Evolutionary conservation across 495 filamentous ascomycete genomes (phyloP).

Genomic region (Penicillium paradoxum): DNA sequence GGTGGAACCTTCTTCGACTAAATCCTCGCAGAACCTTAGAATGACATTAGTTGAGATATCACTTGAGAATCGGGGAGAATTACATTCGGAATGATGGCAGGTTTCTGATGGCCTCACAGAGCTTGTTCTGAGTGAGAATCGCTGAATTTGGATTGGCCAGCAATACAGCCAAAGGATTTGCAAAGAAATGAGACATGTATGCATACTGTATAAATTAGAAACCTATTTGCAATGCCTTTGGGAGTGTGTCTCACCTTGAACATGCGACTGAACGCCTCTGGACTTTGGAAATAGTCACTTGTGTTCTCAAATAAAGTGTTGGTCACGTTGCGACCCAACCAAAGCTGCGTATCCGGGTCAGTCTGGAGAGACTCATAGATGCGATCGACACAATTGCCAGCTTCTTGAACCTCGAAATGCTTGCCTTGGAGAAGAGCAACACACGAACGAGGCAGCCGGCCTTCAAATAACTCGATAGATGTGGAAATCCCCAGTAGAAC

Average conservation of each 20-base stretch:
- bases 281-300: slow-evolving; percentile 77
- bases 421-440: slow-evolving; percentile 66
- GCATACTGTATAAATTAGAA: slow-evolving; percentile 57
- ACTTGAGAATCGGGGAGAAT: slow-evolving; percentile 1
- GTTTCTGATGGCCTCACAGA: slow-evolving; percentile 71
- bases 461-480: slow-evolving; percentile 82
- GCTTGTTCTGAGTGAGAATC: slow-evolving; percentile 39
- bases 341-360: slow-evolving; percentile 48
- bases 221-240: neutral
- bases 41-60: neutral
- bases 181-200: slow-evolving; percentile 95
- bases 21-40: slow-evolving; percentile 42
- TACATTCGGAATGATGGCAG: slow-evolving; percentile 74
- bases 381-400: slow-evolving; percentile 68
- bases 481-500: slow-evolving; percentile 87
- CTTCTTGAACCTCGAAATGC: slow-evolving; percentile 79
- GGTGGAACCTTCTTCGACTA: slow-evolving; percentile 37
- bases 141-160: slow-evolving; percentile 35
- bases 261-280: slow-evolving; percentile 72
- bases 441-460: slow-evolving; percentile 70
- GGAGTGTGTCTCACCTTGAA: slow-evolving; percentile 59
- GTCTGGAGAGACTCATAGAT: slow-evolving; percentile 69
- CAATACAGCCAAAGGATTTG: slow-evolving; percentile 76
- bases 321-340: slow-evolving; percentile 64
- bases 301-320: slow-evolving; percentile 68